Conservation (phyloP, 768 basidiomycete species). For the Tubosaeta sp. region DNA sequence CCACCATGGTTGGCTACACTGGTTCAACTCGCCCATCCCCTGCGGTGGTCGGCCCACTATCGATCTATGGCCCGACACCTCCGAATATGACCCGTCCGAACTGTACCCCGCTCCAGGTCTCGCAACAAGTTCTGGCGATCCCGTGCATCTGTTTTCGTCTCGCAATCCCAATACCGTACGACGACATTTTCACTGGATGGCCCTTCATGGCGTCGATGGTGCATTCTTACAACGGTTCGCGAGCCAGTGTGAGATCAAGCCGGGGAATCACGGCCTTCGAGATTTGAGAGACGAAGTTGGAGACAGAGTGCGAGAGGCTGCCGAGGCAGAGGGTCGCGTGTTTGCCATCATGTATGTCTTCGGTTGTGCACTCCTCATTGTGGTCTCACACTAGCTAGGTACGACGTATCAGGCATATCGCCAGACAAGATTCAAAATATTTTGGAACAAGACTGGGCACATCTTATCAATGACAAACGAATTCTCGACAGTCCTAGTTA, state of each 20-base stretch:
- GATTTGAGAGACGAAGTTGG: constrained; percentile 71
- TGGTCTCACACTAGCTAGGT: constrained; percentile 43
- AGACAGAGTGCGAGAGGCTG: constrained; percentile 66
- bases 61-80: constrained; percentile 79
- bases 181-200: constrained; percentile 67
- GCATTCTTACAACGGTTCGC: constrained; percentile 79
- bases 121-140: constrained; percentile 49
- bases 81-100: constrained; percentile 65
- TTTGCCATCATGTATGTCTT: constrained; percentile 76
- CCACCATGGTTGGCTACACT: constrained; percentile 86
- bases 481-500: constrained; percentile 72
- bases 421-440: constrained; percentile 63
- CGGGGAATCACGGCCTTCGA: constrained; percentile 52
- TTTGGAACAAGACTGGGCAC: constrained; percentile 69
- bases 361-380: background rate
- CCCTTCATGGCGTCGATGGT: constrained; percentile 73
- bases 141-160: constrained; percentile 73
- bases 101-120: constrained; percentile 68
- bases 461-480: constrained; percentile 58
- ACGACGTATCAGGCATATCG: constrained; percentile 77
- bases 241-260: constrained; percentile 57
- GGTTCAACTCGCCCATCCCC: constrained; percentile 68
- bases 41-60: constrained; percentile 67
- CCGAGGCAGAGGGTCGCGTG: constrained; percentile 75
- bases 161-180: constrained; percentile 71